phyloP scores from a whole-genome alignment of 345 rosid species.

The Anacardium occidentale region DNA sequence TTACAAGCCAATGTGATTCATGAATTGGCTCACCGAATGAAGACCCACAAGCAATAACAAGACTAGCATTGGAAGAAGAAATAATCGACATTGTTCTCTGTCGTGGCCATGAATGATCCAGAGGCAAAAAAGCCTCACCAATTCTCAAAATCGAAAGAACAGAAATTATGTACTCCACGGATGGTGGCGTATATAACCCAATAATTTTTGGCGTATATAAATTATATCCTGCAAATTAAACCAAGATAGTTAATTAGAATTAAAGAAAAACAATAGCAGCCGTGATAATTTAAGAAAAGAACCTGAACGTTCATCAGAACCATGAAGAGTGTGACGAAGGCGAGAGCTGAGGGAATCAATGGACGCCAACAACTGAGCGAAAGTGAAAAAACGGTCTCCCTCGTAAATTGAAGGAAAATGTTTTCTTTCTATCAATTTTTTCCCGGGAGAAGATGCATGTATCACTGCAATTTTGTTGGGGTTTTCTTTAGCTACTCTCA shows the following conservation, averaged over 20 bases:
- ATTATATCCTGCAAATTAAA: conserved; percentile 13
- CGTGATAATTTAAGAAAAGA: no score
- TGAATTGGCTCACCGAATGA: conserved; percentile 39
- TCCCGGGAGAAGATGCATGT: conserved; percentile 36
- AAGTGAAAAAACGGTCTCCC: conserved; percentile 70
- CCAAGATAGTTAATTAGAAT: not conserved
- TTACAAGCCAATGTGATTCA: conserved; percentile 50
- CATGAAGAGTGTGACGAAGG: conserved; percentile 46
- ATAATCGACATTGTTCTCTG: conserved; percentile 63
- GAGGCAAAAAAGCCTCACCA: conserved; percentile 85
- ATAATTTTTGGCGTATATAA: conserved; percentile 35
- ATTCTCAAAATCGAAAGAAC: conserved; percentile 77
- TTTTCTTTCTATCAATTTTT: conserved; percentile 21
- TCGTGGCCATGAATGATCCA: conserved; percentile 85
- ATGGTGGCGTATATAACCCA: conserved; percentile 73
- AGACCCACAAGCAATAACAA: conserved; percentile 50
- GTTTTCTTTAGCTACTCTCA: conserved; percentile 44
- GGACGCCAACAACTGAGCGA: conserved; percentile 45
- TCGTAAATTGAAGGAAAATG: conserved; percentile 42
- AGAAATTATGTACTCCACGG: conserved; percentile 72
- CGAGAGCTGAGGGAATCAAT: conserved; percentile 56
- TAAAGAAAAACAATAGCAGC: not conserved
- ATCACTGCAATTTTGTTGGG: conserved; percentile 55
- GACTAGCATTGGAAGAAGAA: conserved; percentile 46
- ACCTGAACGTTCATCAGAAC: conserved; percentile 43